A percentile compares a stretch with the other conserved stretches of the same genome.
Evolutionary conservation across 2,329 filamentous ascomycete species (phyloP).

Genomic region (Cladophialophora psammophila): DNA sequence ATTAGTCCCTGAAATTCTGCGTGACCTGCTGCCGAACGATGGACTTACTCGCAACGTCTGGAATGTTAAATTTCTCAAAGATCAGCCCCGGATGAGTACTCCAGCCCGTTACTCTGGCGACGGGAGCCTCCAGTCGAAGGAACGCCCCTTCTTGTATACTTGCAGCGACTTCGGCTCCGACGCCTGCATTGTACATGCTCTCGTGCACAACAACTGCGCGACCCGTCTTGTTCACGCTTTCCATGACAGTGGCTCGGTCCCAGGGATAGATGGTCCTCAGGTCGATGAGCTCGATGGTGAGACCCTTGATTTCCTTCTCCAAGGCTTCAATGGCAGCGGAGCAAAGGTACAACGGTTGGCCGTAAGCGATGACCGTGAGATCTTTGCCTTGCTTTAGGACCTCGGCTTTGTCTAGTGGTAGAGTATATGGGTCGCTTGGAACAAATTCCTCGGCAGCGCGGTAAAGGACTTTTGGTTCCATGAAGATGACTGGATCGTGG

Average conservation of each 20-base stretch:
- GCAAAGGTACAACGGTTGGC: conserved; percentile 87
- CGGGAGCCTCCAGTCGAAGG: conserved; percentile 80
- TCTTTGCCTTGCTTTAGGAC: conserved; percentile 80
- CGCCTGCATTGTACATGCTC: conserved; percentile 86
- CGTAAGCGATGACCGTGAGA: conserved; percentile 85
- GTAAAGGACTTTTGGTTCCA: conserved; percentile 94
- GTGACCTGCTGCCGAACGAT: neutral
- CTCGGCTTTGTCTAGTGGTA: conserved; percentile 86
- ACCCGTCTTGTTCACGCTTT: conserved; percentile 87
- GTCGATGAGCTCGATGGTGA: conserved; percentile 85
- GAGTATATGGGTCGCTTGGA: conserved; percentile 77
- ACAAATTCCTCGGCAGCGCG: conserved; percentile 92
- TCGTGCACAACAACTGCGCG: conserved; percentile 89
- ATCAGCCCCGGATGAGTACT: conserved; percentile 80
- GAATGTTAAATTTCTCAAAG: conserved; percentile 82
- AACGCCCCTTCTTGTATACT: conserved; percentile 90
- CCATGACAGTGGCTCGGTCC: conserved; percentile 81
- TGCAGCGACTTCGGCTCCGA: conserved; percentile 88
- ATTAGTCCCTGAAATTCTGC: conserved; percentile 13
- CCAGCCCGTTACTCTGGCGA: conserved; percentile 87
- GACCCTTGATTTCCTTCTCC: conserved; percentile 72
- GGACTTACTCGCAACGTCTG: conserved; percentile 83
- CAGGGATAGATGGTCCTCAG: conserved; percentile 88
- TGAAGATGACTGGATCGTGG: conserved; percentile 87
- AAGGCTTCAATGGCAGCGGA: conserved; percentile 76